phyloP scores from a whole-genome alignment of 768 basidiomycete genomes.

The Tylopilus balloui region DNA sequence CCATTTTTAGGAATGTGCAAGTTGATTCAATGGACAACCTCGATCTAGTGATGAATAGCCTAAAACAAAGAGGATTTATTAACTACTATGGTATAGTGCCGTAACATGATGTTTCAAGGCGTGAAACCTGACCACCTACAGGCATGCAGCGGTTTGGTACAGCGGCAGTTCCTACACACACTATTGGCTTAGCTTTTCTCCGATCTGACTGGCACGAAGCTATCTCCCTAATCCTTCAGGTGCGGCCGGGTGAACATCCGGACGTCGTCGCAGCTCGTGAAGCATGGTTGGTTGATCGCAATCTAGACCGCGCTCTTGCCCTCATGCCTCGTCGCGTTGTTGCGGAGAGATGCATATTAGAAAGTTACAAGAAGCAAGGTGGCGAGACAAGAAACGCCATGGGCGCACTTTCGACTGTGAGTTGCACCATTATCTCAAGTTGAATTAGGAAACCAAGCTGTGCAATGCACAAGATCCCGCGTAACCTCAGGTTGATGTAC shows the following conservation, averaged over 20 bases:
- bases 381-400: slow-evolving; percentile 79
- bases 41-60: slow-evolving; percentile 67
- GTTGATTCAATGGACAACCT: slow-evolving; percentile 69
- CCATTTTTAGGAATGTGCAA: slow-evolving; percentile 67
- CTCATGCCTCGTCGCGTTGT: slow-evolving; percentile 89
- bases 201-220: slow-evolving; percentile 90
- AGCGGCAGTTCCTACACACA: slow-evolving; percentile 91
- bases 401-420: slow-evolving; percentile 81
- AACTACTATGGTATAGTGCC: slow-evolving; percentile 83
- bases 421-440: slow-evolving; percentile 12
- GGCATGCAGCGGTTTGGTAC: slow-evolving; percentile 99
- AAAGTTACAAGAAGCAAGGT: slow-evolving; percentile 79
- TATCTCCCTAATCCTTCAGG: slow-evolving; percentile 72
- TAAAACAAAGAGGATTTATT: slow-evolving; percentile 87
- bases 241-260: slow-evolving; percentile 87
- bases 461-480: slow-evolving; percentile 68
- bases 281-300: slow-evolving; percentile 82
- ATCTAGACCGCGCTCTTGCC: slow-evolving; percentile 76
- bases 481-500: slow-evolving; percentile 94
- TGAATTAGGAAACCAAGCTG: slow-evolving; percentile 1
- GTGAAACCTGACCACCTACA: slow-evolving; percentile 27
- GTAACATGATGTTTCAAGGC: neutral
- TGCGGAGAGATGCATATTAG: slow-evolving; percentile 88
- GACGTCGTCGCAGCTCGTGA: slow-evolving; percentile 81
- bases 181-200: slow-evolving; percentile 87